These are phyloP conservation scores for Amphirosellinia nigrospora DNA, from an alignment of 495 filamentous ascomycete species.

Conservation along the genomic window DNA sequence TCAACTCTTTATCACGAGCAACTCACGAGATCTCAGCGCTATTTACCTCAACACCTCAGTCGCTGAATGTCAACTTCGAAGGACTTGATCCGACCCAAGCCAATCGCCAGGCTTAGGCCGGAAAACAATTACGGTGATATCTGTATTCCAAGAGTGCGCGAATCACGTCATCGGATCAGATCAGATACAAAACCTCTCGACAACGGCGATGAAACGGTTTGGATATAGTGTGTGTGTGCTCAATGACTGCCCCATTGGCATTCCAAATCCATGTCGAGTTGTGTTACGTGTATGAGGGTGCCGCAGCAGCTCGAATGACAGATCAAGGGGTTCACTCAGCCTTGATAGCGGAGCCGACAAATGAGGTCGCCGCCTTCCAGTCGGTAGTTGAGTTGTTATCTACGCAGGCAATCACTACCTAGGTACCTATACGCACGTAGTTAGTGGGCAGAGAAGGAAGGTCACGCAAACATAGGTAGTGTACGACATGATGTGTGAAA, in stretches of 20 bases:
- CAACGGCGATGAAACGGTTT: slow-evolving; percentile 9
- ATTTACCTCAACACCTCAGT: background rate
- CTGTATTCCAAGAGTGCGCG: background rate
- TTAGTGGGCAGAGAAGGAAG: background rate
- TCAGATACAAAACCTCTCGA: background rate
- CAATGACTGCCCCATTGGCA: background rate
- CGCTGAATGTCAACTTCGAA: background rate
- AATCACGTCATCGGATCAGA: slow-evolving; percentile 10
- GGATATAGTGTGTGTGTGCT: background rate
- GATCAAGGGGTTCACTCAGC: slow-evolving; percentile 30
- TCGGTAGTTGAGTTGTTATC: background rate
- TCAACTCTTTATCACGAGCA: background rate
- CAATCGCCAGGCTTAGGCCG: background rate
- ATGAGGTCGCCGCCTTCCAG: background rate
- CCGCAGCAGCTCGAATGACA: slow-evolving; percentile 17
- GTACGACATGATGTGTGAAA: slow-evolving; percentile 6
- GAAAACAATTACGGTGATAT: background rate
- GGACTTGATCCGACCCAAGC: background rate
- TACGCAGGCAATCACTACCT: too few species aligned
- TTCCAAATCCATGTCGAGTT: slow-evolving; percentile 19
- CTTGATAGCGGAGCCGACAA: slow-evolving; percentile 38
- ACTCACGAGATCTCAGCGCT: background rate
- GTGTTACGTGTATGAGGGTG: slow-evolving; percentile 13
- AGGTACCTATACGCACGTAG: too few species aligned
- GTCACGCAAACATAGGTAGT: background rate